phyloP scores from a whole-genome alignment of 2,329 filamentous ascomycete species.

The Epichloe sylvatica region DNA sequence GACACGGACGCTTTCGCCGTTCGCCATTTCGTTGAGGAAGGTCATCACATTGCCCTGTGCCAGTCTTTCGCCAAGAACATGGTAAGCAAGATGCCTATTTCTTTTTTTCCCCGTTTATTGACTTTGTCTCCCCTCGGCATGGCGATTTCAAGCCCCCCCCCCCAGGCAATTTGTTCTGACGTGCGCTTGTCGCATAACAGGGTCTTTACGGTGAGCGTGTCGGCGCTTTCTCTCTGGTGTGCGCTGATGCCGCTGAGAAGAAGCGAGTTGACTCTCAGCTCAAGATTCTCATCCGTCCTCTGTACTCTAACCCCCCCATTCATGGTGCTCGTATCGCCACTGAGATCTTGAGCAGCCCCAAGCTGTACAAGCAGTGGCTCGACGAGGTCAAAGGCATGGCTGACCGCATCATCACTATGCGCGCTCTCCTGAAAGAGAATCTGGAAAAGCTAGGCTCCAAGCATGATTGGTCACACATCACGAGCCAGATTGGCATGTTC shows the following conservation, averaged over 20 bases:
- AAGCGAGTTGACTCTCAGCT: conserved; percentile 92
- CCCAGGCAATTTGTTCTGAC: not conserved
- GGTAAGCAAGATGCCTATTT: conserved; percentile 33
- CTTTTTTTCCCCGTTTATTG: not conserved
- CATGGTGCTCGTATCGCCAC: conserved; percentile 91
- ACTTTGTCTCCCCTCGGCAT: not conserved
- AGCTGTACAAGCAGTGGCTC: conserved; percentile 86
- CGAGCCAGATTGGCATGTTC: conserved; percentile 98
- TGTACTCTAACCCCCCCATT: conserved; percentile 99
- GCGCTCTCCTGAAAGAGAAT: conserved; percentile 83
- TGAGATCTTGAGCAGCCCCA: conserved; percentile 75
- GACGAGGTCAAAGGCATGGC: conserved; percentile 97
- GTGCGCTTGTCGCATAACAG: conserved; percentile 24
- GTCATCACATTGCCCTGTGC: conserved; percentile 74
- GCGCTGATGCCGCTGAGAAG: conserved; percentile 75
- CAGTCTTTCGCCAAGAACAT: conserved; percentile 99
- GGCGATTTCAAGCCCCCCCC: not conserved
- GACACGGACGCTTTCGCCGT: conserved; percentile 88
- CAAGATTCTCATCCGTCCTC: conserved; percentile 91
- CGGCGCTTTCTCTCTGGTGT: conserved; percentile 88
- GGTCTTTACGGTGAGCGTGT: conserved; percentile 98
- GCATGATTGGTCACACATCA: conserved; percentile 98
- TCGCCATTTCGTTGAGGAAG: conserved; percentile 83
- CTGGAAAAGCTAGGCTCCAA: conserved; percentile 88
- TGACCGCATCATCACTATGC: conserved; percentile 98